Percentiles rank a stretch among this genome's conserved stretches.
These are phyloP conservation scores for Pestalotiopsis sp. DNA, from an alignment of 2,329 filamentous ascomycete genomes.

Conservation along the genomic window DNA sequence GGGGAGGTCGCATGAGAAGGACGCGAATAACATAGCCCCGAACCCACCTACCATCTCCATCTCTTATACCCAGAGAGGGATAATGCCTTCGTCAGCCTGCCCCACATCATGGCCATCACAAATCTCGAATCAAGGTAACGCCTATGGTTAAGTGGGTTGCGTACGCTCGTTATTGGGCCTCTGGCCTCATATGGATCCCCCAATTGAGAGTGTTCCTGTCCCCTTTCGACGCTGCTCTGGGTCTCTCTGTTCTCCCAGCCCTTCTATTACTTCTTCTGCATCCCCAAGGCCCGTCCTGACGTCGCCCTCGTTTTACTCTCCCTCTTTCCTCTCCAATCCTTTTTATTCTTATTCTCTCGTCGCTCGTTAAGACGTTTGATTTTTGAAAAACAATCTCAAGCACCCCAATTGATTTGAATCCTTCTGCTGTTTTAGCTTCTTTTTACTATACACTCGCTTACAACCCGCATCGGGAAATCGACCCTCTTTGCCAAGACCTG, in stretches of 20 bases:
- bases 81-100: slow-evolving; percentile 10
- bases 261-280: slow-evolving; percentile 2
- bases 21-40: slow-evolving; percentile 9
- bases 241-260: background rate
- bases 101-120: slow-evolving; percentile 4
- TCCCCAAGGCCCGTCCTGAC: background rate
- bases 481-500: slow-evolving; percentile 11
- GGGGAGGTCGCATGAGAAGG: background rate
- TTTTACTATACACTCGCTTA: background rate
- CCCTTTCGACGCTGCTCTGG: background rate
- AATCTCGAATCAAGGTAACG: slow-evolving; percentile 1
- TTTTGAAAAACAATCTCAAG: background rate
- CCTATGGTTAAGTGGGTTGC: background rate
- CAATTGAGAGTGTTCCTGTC: background rate
- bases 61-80: slow-evolving; percentile 11
- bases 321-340: background rate
- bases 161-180: background rate
- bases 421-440: background rate
- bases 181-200: background rate
- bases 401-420: background rate
- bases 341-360: slow-evolving; percentile 1
- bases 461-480: background rate
- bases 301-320: background rate
- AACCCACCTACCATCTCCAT: slow-evolving; percentile 1
- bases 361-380: slow-evolving; percentile 8